A percentile compares a stretch with the other conserved stretches of the same genome.
Conservation (phyloP, 805 yeast species). For the Yarrowia phangngaensis region DNA sequence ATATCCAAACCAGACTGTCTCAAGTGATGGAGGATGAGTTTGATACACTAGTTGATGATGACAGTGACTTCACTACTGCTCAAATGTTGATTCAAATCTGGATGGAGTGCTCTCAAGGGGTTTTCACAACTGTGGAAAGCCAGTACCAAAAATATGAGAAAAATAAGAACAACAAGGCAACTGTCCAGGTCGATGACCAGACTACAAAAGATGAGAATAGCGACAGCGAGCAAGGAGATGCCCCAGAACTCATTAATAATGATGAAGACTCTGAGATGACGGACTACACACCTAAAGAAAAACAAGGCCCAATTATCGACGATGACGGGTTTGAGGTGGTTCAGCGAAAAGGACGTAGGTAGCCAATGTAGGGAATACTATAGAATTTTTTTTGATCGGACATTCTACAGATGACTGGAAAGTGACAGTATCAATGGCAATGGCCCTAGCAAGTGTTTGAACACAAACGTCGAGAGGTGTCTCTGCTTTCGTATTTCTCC, state of each 20-base stretch:
- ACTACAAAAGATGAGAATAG: constrained; percentile 49
- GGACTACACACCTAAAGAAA: constrained; percentile 37
- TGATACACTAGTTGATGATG: constrained; percentile 83
- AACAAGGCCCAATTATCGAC: constrained; percentile 67
- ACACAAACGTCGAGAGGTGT: too few species aligned
- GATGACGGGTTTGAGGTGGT: constrained; percentile 95
- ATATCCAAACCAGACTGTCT: constrained; percentile 77
- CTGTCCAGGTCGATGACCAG: constrained; percentile 47
- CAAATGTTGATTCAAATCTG: constrained; percentile 61
- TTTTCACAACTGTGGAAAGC: constrained; percentile 55
- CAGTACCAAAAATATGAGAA: constrained; percentile 58
- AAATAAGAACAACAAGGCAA: constrained; percentile 44
- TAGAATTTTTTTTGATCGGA: too few species aligned
- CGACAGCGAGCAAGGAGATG: constrained; percentile 48
- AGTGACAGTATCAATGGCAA: too few species aligned
- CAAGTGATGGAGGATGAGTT: constrained; percentile 95
- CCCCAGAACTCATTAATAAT: constrained; percentile 40
- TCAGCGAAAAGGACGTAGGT: constrained; percentile 44
- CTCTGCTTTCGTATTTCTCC: too few species aligned
- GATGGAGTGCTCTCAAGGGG: constrained; percentile 53
- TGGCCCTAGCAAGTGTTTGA: too few species aligned
- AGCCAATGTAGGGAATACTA: too few species aligned
- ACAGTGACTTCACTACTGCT: constrained; percentile 74
- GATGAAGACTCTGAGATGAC: constrained; percentile 43
- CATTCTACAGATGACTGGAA: too few species aligned